Base-by-base conservation (phyloP, 2,329 filamentous ascomycete species). In the Aureobasidium lini region DNA sequence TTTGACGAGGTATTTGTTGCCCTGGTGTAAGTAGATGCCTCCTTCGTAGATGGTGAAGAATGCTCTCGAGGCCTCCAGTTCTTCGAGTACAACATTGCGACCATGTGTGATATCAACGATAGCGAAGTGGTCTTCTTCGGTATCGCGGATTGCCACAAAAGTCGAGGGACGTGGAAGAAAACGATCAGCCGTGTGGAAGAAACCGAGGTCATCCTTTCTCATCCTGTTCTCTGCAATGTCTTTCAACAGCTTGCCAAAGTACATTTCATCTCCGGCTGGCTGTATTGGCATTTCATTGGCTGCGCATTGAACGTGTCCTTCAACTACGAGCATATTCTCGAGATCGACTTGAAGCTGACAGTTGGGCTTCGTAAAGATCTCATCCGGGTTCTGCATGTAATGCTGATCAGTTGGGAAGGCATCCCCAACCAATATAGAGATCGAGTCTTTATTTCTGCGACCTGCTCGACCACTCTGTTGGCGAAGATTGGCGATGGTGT, bases 31-130 rank as follows among this genome's bases (percentile, higher is more conserved):
- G 75, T 95, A 99, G 63, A 99, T 96, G 46, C 90, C 94, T 11
- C 94, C 94, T 71, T 97, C 93, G 72, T 99, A 99, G 61, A 99
- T 83, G 1, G 91, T 96, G 73, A 96, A 97, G 65, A 90, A 93
- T 1, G 93, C 93, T n/a, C 94, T 85, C 1, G 89, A 94, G 1
- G 91, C 90, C 73, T 97, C 94, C n/a, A 99, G 81, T 73, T 97
- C 92, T 76, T 99, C 94, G 1, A 99, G 81, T 0, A 99, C 88
- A 0, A 86, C 77, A 69, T 97, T 97, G 58, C 84, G 84, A 29
- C 86, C 86, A 65, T 94, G 84, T 0, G 90, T 94, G 13, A 87
- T 87, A 75, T 99, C 90, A 56, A 99, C 84, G 53, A 99, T 89
- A 28, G 94, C 93, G 70, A 96, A 96, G 69, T 95, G 89, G n/a